Evolutionary conservation across 2,329 filamentous ascomycete genomes (phyloP).

Genomic region (Rutstroemia sp.): DNA sequence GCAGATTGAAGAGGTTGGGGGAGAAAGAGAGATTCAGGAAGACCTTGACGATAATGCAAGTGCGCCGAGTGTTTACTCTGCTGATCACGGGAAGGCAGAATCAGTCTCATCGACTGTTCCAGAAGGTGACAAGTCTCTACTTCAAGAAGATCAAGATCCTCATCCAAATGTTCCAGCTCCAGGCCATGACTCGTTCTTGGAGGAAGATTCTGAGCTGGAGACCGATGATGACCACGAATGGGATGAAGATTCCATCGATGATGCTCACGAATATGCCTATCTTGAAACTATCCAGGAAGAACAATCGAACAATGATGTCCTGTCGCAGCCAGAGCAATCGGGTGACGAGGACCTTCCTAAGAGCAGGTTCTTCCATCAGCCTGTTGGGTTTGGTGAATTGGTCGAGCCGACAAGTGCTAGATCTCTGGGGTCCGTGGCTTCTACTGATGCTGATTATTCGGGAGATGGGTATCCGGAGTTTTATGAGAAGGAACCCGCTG

Average conservation of each 20-base stretch:
- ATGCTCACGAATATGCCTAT: background rate
- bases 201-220: background rate
- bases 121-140: too few relatives aligned
- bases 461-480: too few relatives aligned
- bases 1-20: background rate
- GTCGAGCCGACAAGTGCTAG: background rate
- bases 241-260: background rate
- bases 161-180: too few relatives aligned
- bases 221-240: background rate
- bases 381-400: background rate
- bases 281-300: slow-evolving; percentile 8
- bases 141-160: too few relatives aligned
- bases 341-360: background rate
- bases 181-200: background rate
- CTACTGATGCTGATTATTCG: too few relatives aligned
- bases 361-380: slow-evolving; percentile 4
- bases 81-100: too few relatives aligned
- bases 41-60: too few relatives aligned
- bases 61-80: too few relatives aligned
- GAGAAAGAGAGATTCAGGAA: too few relatives aligned
- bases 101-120: too few relatives aligned
- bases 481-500: too few relatives aligned
- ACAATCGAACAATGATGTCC: background rate
- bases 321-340: background rate
- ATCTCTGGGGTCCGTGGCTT: too few relatives aligned